phyloP scores from a whole-genome alignment of 495 filamentous ascomycete genomes.

The Geopyxis carbonaria region DNA sequence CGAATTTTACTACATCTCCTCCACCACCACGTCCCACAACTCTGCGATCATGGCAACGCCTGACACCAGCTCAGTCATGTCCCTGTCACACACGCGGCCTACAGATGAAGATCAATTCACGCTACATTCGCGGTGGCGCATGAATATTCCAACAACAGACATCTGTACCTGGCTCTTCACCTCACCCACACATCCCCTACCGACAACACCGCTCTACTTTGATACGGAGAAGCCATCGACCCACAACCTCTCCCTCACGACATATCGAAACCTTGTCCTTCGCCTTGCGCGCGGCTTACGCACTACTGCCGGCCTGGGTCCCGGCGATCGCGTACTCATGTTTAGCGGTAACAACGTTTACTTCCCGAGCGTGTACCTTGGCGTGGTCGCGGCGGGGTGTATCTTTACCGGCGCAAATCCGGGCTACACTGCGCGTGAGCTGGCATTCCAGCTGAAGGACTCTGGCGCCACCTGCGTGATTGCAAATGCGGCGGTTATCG shows the following conservation, averaged over 20 bases:
- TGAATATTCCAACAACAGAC: conserved; percentile 14
- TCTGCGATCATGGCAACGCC: too few species aligned
- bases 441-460: conserved; percentile 59
- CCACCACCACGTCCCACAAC: too few species aligned
- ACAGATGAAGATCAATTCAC: too few species aligned
- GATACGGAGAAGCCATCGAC: conserved; percentile 40
- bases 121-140: conserved; percentile 15
- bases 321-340: conserved; percentile 55
- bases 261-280: conserved; percentile 52
- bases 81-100: too few species aligned
- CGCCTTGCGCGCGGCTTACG: conserved; percentile 54
- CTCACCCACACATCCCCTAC: conserved; percentile 11
- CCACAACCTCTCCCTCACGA: conserved; percentile 37
- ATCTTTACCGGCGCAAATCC: conserved; percentile 71
- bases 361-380: conserved; percentile 56
- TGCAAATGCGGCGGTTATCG: conserved; percentile 37
- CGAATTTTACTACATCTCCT: too few species aligned
- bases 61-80: too few species aligned
- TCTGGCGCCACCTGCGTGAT: conserved; percentile 48
- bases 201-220: conserved; percentile 30
- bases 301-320: conserved; percentile 42
- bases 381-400: conserved; percentile 58
- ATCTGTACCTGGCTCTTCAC: conserved; percentile 15
- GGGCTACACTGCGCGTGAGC: conserved; percentile 48
- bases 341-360: conserved; percentile 57